These are phyloP conservation scores for Starmerella gropengiesseri DNA, from an alignment of 805 yeast species.

Conservation along the genomic window DNA sequence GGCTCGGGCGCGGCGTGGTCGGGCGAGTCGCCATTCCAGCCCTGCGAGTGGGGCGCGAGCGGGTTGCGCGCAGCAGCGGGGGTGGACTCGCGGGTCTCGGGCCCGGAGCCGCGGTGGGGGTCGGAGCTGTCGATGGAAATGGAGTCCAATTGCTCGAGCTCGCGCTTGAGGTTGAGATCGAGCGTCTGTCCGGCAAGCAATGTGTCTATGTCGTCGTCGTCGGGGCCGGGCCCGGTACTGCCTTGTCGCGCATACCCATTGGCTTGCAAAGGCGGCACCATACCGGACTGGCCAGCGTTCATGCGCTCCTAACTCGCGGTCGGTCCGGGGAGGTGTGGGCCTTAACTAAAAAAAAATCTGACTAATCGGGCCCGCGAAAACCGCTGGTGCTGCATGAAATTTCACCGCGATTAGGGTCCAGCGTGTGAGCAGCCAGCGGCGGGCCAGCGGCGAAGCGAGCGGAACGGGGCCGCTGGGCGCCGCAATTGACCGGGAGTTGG, in stretches of 20 bases:
- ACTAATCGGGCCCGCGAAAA: constrained; percentile 3
- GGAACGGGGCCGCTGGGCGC: no score
- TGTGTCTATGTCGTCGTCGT: constrained; percentile 11
- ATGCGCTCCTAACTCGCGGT: constrained; percentile 7
- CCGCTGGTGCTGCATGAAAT: constrained; percentile 5
- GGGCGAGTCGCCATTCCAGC: no score
- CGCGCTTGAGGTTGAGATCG: constrained; percentile 16
- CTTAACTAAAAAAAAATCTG: constrained; percentile 6
- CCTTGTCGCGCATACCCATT: constrained; percentile 6
- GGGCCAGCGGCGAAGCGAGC: no score
- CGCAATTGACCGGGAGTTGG: no score
- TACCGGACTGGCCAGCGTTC: constrained; percentile 15
- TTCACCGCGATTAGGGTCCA: no score
- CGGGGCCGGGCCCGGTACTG: constrained; percentile 4
- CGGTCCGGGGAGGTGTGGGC: constrained; percentile 1
- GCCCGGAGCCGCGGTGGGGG: constrained; percentile 6
- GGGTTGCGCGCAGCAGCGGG: constrained; percentile 7
- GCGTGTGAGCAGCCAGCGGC: no score
- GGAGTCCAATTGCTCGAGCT: constrained; percentile 17
- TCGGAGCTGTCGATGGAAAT: constrained; percentile 15
- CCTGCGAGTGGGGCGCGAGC: constrained; percentile 6
- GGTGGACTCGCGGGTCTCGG: background rate
- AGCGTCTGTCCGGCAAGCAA: constrained; percentile 12
- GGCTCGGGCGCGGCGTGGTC: no score
- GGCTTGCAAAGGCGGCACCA: constrained; percentile 8